These are phyloP conservation scores for Solanum chiquidenum DNA, from an alignment of 257 asterid species.

Conservation along the genomic window DNA sequence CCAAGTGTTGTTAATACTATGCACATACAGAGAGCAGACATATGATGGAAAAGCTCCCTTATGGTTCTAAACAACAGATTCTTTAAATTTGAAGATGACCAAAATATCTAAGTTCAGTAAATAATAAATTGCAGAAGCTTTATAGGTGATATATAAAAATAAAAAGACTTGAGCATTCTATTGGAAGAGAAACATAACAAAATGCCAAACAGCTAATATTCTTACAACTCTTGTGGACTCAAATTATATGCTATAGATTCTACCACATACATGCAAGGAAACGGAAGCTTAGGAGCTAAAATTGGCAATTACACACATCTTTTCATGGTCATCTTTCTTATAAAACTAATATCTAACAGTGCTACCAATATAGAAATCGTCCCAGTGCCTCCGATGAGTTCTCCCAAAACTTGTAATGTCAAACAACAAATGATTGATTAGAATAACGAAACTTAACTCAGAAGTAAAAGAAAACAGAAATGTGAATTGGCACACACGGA, in stretches of 20 bases:
- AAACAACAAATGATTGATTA: neutral
- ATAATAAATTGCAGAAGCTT: neutral
- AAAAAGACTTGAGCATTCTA: neutral
- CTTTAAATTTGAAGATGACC: neutral
- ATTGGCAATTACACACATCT: neutral
- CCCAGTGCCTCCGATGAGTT: neutral
- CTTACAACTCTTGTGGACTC: neutral
- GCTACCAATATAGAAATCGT: neutral
- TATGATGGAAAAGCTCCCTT: neutral
- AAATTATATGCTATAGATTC: neutral
- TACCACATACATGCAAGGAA: neutral
- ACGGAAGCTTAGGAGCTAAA: neutral
- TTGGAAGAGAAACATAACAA: neutral
- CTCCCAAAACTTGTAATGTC: neutral
- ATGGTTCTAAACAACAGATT: neutral
- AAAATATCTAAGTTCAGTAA: neutral
- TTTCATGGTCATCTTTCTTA: neutral
- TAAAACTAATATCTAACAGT: neutral
- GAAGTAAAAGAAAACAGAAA: neutral
- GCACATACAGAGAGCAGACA: neutral
- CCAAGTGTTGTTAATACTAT: neutral
- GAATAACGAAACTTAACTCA: neutral
- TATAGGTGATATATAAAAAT: neutral
- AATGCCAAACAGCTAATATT: neutral
- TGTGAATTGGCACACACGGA: neutral